Evolutionary conservation across 2,329 filamentous ascomycete genomes (phyloP), one percentile per base, ranked within the genome.

Genomic region (Ophiostoma pallidulum): DNA sequence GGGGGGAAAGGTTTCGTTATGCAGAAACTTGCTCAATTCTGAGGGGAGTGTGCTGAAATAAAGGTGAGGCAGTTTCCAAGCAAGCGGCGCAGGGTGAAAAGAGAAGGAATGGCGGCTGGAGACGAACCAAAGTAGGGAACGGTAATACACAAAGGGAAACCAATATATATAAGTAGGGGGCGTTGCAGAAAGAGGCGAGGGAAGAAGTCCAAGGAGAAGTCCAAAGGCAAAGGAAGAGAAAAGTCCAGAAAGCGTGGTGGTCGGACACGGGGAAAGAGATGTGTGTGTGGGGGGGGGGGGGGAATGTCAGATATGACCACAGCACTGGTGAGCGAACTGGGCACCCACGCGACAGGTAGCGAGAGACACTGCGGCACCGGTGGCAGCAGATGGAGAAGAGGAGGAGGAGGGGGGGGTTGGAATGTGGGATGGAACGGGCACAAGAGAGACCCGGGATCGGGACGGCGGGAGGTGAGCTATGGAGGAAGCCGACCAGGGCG

Each of bases 11-110:
- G n/a, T n/a, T n/a, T 16, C 10, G 12, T 14, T 19, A 18, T n/a
- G 38, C 48, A 50, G 40, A 47, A 50, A 50, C 48, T 44, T 50
- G 48, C 48, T 50, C 48, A 50, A 39, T 38, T 4, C 20, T 14
- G 22, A 4, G 16, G 7, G 26, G 32, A 28, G 39, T 43, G 46
- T 40, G 47, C 28, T 40, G 41, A n/a, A n/a, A n/a, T 39, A 28
- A 43, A 38, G 39, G 33, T 32, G 39, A 48, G 45, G 32, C 45
- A 42, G 39, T 42, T 42, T 43, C 39, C 45, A 48, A 29, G 39
- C 38, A 41, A n/a, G 41, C 31, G 29, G 28, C 33, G 45, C 32
- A 48, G 45, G 26, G 14, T 12, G 24, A 20, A 43, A 19, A 33
- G 18, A 39, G 18, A 29, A 20, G n/a, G 10, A 22, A 29, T 13